Conservation (phyloP, 176 grass and related monocot species). For the Carex cristatella region DNA sequence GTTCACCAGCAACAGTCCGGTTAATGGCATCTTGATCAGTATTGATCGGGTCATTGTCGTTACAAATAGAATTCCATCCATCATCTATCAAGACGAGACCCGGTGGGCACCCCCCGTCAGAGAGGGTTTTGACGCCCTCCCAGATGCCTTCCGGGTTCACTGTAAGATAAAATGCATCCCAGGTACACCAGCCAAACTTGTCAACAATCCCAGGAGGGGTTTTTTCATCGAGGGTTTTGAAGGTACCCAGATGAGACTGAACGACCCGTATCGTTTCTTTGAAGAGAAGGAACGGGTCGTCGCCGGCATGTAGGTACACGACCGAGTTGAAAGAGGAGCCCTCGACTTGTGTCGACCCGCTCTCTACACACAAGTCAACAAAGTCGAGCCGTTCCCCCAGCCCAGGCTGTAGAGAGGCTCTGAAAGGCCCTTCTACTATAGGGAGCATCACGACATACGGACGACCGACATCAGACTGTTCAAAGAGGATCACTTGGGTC, state of each 20-base stretch:
- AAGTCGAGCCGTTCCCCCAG: constrained; percentile 34
- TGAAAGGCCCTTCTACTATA: constrained; percentile 81
- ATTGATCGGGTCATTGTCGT: constrained; percentile 57
- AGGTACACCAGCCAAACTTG: constrained; percentile 98
- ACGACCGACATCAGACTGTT: constrained; percentile 26
- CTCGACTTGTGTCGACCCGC: constrained; percentile 47
- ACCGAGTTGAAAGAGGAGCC: constrained; percentile 33
- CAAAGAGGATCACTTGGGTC: constrained; percentile 85
- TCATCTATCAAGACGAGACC: constrained; percentile 90
- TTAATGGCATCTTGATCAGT: constrained; percentile 56
- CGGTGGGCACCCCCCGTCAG: constrained; percentile 80
- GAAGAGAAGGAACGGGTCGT: constrained; percentile 63
- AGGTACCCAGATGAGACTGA: constrained; percentile 55
- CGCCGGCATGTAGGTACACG: constrained; percentile 70
- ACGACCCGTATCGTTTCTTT: constrained; percentile 40
- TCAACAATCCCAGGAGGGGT: constrained; percentile 68
- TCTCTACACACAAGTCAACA: constrained; percentile 66
- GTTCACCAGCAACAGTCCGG: constrained; percentile 74
- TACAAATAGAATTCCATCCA: constrained; percentile 93
- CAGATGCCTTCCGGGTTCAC: constrained; percentile 69
- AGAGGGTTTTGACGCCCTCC: constrained; percentile 65
- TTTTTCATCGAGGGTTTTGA: constrained; percentile 76
- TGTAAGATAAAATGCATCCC: constrained; percentile 93
- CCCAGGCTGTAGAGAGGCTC: constrained; percentile 56
- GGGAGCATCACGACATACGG: constrained; percentile 87